These are phyloP conservation scores for Corynespora cassiicola DNA, from an alignment of 2,329 filamentous ascomycete species.

Conservation along the genomic window DNA sequence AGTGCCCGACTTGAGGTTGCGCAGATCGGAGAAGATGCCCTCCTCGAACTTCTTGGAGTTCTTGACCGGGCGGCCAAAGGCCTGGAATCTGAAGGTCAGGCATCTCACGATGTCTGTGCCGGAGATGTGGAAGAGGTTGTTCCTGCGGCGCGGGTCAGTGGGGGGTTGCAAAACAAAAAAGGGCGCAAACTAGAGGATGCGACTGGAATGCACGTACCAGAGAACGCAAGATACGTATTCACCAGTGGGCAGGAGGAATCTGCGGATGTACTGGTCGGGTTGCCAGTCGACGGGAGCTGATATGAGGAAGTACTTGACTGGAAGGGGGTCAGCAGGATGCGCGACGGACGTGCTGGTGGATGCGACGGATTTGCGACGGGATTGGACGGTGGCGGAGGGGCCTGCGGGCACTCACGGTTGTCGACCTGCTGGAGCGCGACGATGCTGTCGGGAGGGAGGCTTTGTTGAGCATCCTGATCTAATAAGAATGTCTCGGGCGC, in stretches of 20 bases:
- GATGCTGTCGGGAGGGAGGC: constrained; percentile 93
- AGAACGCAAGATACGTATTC: constrained; percentile 99
- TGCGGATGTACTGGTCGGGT: constrained; percentile 92
- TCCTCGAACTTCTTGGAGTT: constrained; percentile 99
- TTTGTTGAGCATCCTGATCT: constrained; percentile 95
- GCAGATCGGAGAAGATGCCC: constrained; percentile 97
- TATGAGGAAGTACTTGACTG: constrained; percentile 99
- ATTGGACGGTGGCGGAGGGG: constrained; percentile 28
- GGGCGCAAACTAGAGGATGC: constrained; percentile 1
- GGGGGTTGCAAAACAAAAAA: background rate
- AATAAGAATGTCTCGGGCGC: constrained; percentile 99
- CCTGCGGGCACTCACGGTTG: constrained; percentile 93
- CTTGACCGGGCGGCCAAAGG: constrained; percentile 96
- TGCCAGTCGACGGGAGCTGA: constrained; percentile 98
- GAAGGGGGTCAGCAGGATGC: constrained; percentile 35
- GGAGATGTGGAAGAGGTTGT: constrained; percentile 98
- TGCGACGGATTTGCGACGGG: constrained; percentile 21
- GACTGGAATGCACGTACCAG: constrained; percentile 64
- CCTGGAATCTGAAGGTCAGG: constrained; percentile 96
- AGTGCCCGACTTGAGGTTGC: constrained; percentile 97
- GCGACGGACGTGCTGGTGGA: constrained; percentile 1
- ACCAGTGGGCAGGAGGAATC: constrained; percentile 93
- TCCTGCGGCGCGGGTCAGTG: constrained; percentile 63
- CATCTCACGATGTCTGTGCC: constrained; percentile 99
- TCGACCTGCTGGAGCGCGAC: constrained; percentile 98